These are phyloP conservation scores for Tieghemiomyces parasiticus DNA, from an alignment of 192 early-diverging fungal species.

Conservation along the genomic window DNA sequence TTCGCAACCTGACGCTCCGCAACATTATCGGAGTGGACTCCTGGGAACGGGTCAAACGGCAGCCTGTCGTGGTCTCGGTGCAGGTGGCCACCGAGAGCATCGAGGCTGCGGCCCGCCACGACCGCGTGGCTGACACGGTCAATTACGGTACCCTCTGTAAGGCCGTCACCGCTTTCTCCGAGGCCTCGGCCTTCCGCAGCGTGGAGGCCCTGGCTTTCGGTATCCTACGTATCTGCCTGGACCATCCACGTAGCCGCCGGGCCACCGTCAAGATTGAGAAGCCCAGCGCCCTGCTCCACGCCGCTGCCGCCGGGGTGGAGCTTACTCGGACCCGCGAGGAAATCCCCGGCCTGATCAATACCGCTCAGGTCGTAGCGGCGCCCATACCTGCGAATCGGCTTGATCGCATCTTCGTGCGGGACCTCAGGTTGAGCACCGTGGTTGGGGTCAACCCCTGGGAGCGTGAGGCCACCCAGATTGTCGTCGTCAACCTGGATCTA, in stretches of 20 bases:
- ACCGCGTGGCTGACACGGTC: conserved; percentile 66
- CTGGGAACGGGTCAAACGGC: conserved; percentile 80
- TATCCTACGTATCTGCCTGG: conserved; percentile 41
- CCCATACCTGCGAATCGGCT: background rate
- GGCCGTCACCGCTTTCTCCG: conserved; percentile 56
- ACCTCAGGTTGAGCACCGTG: conserved; percentile 64
- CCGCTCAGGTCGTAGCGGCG: no score
- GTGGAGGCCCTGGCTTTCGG: conserved; percentile 55
- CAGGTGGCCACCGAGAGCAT: conserved; percentile 55
- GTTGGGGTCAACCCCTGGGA: conserved; percentile 96
- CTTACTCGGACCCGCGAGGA: conserved; percentile 61
- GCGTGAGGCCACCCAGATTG: conserved; percentile 80
- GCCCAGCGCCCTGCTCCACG: conserved; percentile 80
- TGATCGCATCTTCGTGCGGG: conserved; percentile 76
- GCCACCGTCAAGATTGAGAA: conserved; percentile 68
- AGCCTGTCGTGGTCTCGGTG: conserved; percentile 73
- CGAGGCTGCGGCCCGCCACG: conserved; percentile 55
- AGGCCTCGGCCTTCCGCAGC: conserved; percentile 52
- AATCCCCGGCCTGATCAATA: conserved; percentile 11
- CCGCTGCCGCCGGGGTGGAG: conserved; percentile 73
- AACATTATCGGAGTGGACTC: conserved; percentile 81
- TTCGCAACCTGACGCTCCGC: conserved; percentile 65
- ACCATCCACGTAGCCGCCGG: conserved; percentile 42
- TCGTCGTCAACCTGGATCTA: conserved; percentile 66
- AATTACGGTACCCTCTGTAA: conserved; percentile 73